Base-by-base conservation (phyloP, 1,284 basidiomycete species). In the Moesziomyces globuligerus region DNA sequence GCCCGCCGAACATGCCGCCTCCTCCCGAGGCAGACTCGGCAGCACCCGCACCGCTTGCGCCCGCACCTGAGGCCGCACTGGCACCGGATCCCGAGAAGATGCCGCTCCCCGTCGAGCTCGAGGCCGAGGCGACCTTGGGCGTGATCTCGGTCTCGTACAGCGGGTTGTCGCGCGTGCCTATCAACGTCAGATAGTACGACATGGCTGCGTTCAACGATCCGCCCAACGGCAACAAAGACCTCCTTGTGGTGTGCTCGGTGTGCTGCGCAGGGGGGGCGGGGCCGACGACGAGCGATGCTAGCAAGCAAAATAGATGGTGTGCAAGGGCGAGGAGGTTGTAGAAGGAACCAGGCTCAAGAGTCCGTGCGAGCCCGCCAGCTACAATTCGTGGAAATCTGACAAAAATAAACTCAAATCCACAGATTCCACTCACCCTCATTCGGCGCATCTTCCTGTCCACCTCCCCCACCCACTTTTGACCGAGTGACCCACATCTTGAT, bases 111-210 rank as follows among this genome's bases (percentile, higher is more conserved):
- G 50, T 40, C 3, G 50, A 51, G 15, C 51, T 21, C 0, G 72
- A 61, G 8, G 59, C 41, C 4, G 57, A 36, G 17, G 54, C 36
- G 8, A 72, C 59, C 32, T 71, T 72, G 23, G 76, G 64, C 17
- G 75, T 71, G 36, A 82, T 69, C 46, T 81, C 77, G 23, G 74
- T 64, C 45, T 81, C 76, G 64, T 81, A 82, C 10, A 82, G 60
- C 40, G 79, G 76, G 21, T 79, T 80, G 51, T 82, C 80, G 26
- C 75, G 57, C 21, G 80, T 74, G 1, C 77, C 78, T 47, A 82
- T 75, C 43, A 82, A 67, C 23, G 65, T 69, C 32, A 82, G 74
- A 50, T 81, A 82, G 72, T 82, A 82, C 9, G 68, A 71, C 68
- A 71, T 71, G 25, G 10, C 24, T 24, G 18, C 28, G 25, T 20